Evolutionary conservation across 2,329 filamentous ascomycete genomes (phyloP).

Genomic region (Shiraia bambusicola): DNA sequence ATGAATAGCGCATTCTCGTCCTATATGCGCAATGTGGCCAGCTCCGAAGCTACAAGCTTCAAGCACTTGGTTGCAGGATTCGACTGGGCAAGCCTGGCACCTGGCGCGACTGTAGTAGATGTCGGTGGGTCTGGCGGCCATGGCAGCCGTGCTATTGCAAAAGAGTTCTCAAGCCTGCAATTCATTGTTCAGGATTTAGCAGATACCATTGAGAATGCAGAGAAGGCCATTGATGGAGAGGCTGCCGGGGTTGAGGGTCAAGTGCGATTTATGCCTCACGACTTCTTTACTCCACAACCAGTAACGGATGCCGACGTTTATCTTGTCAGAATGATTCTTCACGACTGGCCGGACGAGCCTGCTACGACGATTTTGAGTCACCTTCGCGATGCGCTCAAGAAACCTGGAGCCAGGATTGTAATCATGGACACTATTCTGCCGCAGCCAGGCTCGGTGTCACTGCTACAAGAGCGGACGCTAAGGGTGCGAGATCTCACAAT

Average conservation of each 20-base stretch:
- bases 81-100: constrained; percentile 1
- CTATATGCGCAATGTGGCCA: constrained; percentile 3
- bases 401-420: background rate
- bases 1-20: constrained; percentile 1
- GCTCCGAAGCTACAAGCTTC: constrained; percentile 2
- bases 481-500: constrained; percentile 3
- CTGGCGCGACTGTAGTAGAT: constrained; percentile 1
- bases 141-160: constrained; percentile 7
- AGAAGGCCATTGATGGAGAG: background rate
- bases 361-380: constrained; percentile 22
- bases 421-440: constrained; percentile 4
- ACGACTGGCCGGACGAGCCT: constrained; percentile 39
- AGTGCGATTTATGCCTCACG: constrained; percentile 4
- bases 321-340: constrained; percentile 37
- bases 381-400: constrained; percentile 1
- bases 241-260: background rate
- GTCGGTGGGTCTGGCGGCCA: constrained; percentile 7
- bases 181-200: constrained; percentile 10
- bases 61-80: constrained; percentile 4
- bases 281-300: constrained; percentile 16
- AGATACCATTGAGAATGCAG: background rate
- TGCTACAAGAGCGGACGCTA: background rate
- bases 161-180: background rate
- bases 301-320: constrained; percentile 14
- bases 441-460: constrained; percentile 1